Percentiles rank a stretch among this genome's conserved stretches.
Conservation (phyloP, 176 grass and related monocot genomes). For the Oryza punctata region DNA sequence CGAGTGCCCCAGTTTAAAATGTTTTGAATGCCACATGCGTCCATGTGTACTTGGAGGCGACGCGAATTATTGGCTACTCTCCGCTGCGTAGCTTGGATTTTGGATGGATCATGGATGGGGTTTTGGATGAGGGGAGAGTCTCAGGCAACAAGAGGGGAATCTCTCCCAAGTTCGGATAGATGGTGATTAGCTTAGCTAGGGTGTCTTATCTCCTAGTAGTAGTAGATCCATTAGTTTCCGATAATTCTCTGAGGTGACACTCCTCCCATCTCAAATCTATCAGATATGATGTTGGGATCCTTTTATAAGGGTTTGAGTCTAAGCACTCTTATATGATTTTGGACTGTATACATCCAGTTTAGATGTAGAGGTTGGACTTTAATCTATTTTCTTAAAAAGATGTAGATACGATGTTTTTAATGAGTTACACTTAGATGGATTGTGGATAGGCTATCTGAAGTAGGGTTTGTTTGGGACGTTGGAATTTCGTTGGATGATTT, state of each 20-base stretch:
- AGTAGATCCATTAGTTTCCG: not conserved
- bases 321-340: too few species aligned
- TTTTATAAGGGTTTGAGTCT: too few species aligned
- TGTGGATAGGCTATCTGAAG: not conserved
- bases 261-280: not conserved
- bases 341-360: too few species aligned
- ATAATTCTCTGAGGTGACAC: not conserved
- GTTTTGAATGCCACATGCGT: slow-evolving; percentile 52
- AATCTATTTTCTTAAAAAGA: too few species aligned
- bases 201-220: not conserved
- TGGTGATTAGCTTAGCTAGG: not conserved
- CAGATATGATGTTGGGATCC: too few species aligned
- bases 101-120: slow-evolving; percentile 36
- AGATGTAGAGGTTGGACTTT: too few species aligned
- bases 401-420: not conserved
- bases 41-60: slow-evolving; percentile 50
- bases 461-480: not conserved
- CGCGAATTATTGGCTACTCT: slow-evolving; percentile 40
- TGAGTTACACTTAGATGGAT: not conserved
- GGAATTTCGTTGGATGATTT: not conserved
- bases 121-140: slow-evolving; percentile 28
- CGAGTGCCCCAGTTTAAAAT: slow-evolving; percentile 34
- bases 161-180: not conserved
- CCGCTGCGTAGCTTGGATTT: not conserved
- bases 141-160: not conserved